Conservation (phyloP, 2,329 filamentous ascomycete species). For the Microsporum canis region DNA sequence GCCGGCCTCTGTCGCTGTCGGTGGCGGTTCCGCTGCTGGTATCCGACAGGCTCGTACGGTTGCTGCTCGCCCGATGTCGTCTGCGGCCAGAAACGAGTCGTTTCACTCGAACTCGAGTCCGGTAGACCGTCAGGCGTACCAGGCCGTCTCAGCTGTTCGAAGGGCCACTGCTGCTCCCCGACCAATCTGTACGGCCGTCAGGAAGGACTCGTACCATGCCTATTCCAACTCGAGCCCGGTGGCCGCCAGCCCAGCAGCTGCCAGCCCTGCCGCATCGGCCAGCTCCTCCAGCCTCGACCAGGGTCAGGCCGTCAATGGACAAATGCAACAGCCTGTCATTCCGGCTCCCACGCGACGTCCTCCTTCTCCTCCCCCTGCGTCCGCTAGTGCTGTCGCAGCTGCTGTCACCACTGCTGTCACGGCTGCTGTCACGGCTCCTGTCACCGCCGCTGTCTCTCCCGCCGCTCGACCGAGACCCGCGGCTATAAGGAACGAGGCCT, state of each 20-base stretch:
- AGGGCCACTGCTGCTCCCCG: no score
- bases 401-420: background rate
- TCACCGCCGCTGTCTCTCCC: background rate
- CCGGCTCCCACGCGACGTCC: no score
- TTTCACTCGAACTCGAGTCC: background rate
- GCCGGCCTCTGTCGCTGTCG: background rate
- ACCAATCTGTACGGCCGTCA: no score
- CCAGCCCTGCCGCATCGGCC: background rate
- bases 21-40: background rate
- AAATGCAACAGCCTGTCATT: no score
- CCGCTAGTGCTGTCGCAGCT: background rate
- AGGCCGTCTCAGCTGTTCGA: background rate
- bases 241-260: background rate
- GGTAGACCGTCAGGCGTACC: background rate
- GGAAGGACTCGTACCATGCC: background rate
- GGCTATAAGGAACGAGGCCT: background rate
- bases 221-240: background rate
- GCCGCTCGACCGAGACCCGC: background rate
- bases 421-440: background rate
- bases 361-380: no score
- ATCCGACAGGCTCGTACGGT: background rate
- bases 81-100: background rate
- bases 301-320: no score
- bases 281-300: no score
- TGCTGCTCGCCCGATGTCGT: background rate